Base-by-base conservation (phyloP, 768 basidiomycete species). In the Termitomyces sp. region DNA sequence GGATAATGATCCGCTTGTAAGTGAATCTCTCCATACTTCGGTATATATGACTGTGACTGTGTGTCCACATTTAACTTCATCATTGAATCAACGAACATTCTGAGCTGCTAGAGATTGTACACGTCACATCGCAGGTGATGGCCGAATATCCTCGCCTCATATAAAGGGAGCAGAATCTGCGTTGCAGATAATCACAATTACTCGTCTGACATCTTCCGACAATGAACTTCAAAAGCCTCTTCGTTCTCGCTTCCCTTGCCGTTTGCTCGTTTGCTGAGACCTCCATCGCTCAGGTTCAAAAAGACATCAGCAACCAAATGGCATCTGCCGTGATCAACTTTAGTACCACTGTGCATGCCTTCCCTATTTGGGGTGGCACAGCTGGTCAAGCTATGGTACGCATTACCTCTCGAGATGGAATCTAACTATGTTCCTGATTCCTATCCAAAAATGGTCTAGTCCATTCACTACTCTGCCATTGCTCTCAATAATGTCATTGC, bases 391-490 rank as follows among this genome's bases (percentile, higher is more conserved):
- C 74, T 38, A 64, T 75, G 59, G 75, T 78, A 53, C 17, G 67
- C 1, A 20, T 11, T 25, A 3, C 11, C 12, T 10, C 47, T 12
- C 5, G 1, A 34, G 25, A 29, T 6, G 31, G 1, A n/a, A 12
- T 15, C 10, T 42, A 14, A 29, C 40, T 0, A 20, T 8, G 4
- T 46, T 25, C 42, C n/a, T 52, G 17, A 20, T 32, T 17, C 43
- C 10, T 20, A 46, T n/a, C 14, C 42, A 20, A 8, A 10, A 4
- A 4, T 46, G 4, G 4, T 10, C 5, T 47, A 77, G 76, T 60
- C 64, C 5, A 73, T 77, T 63, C 76, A 76, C 67, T 72, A 52
- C 15, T 65, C 63, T 55, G 68, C 74, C 2, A 66, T 56, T 4
- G 65, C 43, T 40, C 60, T 74, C 11, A 63, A 60, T n/a, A 63